These are phyloP conservation scores for Heterobasidion annosum DNA, from an alignment of 1,284 basidiomycete genomes.

Conservation along the genomic window DNA sequence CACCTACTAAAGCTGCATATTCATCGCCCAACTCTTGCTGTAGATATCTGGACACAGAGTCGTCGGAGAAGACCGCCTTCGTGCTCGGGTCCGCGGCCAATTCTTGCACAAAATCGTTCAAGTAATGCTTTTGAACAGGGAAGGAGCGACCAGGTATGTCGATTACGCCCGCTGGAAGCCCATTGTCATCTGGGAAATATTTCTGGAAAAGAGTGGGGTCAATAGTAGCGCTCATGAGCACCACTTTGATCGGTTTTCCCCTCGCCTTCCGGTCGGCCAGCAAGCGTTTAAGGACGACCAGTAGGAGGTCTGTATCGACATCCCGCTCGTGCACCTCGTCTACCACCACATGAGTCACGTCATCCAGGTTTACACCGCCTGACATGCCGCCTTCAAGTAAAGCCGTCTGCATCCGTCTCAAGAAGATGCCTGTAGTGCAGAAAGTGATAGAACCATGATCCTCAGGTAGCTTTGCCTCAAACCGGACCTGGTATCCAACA, in stretches of 20 bases:
- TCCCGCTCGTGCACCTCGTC: slow-evolving; percentile 98
- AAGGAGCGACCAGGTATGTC: slow-evolving; percentile 91
- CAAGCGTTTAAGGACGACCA: slow-evolving; percentile 87
- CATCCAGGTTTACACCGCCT: slow-evolving; percentile 52
- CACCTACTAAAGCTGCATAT: slow-evolving; percentile 4
- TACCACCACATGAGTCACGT: slow-evolving; percentile 86
- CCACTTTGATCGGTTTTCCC: slow-evolving; percentile 75
- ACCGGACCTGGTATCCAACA: slow-evolving; percentile 91
- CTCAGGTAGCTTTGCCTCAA: slow-evolving; percentile 77
- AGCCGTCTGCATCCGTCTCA: slow-evolving; percentile 81
- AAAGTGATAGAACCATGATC: slow-evolving; percentile 86
- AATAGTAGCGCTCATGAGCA: slow-evolving; percentile 96
- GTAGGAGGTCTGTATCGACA: slow-evolving; percentile 87
- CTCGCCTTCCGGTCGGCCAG: slow-evolving; percentile 70
- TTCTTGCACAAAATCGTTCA: slow-evolving; percentile 71
- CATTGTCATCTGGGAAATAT: slow-evolving; percentile 71
- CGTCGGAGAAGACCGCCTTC: slow-evolving; percentile 69
- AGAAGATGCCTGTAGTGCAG: slow-evolving; percentile 90
- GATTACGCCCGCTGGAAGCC: slow-evolving; percentile 65
- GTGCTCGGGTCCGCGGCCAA: slow-evolving; percentile 31
- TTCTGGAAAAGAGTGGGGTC: slow-evolving; percentile 83
- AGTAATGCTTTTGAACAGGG: slow-evolving; percentile 76
- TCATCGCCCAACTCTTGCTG: slow-evolving; percentile 56
- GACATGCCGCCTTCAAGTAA: slow-evolving; percentile 35
- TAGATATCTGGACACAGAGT: slow-evolving; percentile 74